phyloP scores from a whole-genome alignment of 2,329 filamentous ascomycete species.

The Monosporascus cannonballus region DNA sequence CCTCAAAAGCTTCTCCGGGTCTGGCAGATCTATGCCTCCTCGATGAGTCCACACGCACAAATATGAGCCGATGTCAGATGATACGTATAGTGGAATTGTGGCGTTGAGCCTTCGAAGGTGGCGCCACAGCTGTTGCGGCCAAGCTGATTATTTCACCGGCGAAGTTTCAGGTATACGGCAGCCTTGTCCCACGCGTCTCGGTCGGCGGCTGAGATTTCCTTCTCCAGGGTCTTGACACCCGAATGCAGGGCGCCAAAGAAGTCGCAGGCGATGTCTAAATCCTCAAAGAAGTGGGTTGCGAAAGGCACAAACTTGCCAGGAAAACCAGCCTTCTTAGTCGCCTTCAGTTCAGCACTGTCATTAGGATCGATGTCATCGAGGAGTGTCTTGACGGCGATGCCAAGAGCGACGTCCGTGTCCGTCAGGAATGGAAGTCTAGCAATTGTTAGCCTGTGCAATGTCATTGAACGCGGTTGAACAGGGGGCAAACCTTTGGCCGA shows the following conservation, averaged over 20 bases:
- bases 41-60: neutral
- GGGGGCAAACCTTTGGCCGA: slow-evolving; percentile 60
- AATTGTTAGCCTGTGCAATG: slow-evolving; percentile 9
- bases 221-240: slow-evolving; percentile 49
- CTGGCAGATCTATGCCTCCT: neutral
- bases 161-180: slow-evolving; percentile 42
- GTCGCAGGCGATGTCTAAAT: slow-evolving; percentile 49
- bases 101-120: neutral
- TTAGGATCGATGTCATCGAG: slow-evolving; percentile 63
- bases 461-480: slow-evolving; percentile 1
- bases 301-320: slow-evolving; percentile 50
- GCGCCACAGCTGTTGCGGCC: neutral
- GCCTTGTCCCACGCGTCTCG: slow-evolving; percentile 50
- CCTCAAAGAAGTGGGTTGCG: slow-evolving; percentile 52
- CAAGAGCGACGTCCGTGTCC: slow-evolving; percentile 69
- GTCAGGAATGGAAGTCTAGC: slow-evolving; percentile 58
- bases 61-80: neutral
- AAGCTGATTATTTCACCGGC: slow-evolving; percentile 14
- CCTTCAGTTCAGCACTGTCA: slow-evolving; percentile 44
- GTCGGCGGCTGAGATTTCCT: slow-evolving; percentile 38
- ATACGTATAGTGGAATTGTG: neutral
- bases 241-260: slow-evolving; percentile 54
- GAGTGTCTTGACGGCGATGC: slow-evolving; percentile 75
- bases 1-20: neutral
- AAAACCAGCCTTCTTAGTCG: slow-evolving; percentile 42